phyloP scores from a whole-genome alignment of 2,329 filamentous ascomycete genomes.

The Cercospora janseana region DNA sequence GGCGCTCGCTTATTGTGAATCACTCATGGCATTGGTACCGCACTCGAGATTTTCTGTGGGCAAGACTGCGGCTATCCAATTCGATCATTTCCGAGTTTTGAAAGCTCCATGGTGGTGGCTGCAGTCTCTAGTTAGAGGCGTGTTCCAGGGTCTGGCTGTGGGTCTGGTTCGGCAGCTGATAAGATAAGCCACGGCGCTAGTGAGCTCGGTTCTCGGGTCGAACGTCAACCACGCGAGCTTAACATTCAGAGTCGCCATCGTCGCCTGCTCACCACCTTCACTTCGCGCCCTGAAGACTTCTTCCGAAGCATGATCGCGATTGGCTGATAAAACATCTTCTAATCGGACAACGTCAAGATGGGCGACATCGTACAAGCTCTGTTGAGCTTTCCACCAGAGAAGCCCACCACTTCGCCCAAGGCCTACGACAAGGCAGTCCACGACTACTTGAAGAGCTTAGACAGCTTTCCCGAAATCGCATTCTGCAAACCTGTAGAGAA shows the following conservation, averaged over 20 bases:
- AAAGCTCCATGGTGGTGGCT: not conserved
- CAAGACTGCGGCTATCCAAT: too few relatives aligned
- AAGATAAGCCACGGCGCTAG: not conserved
- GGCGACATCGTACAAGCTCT: constrained; percentile 26
- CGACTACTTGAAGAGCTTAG: constrained; percentile 38
- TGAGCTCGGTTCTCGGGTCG: not conserved
- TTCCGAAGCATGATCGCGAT: constrained; percentile 10
- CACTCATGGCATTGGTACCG: too few relatives aligned
- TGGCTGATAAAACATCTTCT: not conserved
- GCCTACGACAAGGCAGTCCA: constrained; percentile 43
- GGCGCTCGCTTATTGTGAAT: not conserved
- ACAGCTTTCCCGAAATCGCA: constrained; percentile 34
- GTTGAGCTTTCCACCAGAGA: constrained; percentile 39
- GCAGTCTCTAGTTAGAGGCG: not conserved
- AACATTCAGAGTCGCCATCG: constrained; percentile 5
- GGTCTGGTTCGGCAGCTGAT: not conserved
- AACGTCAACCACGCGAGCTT: constrained; percentile 9
- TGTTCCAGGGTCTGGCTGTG: not conserved
- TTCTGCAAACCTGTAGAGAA: constrained; percentile 42
- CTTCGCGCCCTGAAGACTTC: not conserved
- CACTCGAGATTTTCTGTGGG: too few relatives aligned
- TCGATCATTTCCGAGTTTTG: too few relatives aligned
- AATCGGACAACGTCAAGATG: constrained; percentile 25
- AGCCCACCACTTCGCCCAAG: constrained; percentile 31
- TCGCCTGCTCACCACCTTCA: not conserved